Percentiles rank a stretch among this genome's conserved stretches.
Conservation (phyloP, 495 filamentous ascomycete species). For the Penicillium steckii region DNA sequence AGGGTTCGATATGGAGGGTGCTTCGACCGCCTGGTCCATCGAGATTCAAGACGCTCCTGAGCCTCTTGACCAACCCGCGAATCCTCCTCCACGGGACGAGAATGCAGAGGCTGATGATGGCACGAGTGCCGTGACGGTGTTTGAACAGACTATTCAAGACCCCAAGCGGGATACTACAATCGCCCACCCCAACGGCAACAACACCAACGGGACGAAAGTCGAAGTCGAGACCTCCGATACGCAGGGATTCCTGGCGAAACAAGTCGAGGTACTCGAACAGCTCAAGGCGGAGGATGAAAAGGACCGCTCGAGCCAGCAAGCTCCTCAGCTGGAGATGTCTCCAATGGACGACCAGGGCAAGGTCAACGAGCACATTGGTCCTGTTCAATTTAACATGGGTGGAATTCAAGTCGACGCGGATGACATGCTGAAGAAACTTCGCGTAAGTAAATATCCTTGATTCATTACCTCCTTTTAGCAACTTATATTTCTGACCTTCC, state of each 20-base stretch:
- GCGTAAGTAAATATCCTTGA: conserved; percentile 50
- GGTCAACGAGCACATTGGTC: conserved; percentile 88
- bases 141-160: conserved; percentile 76
- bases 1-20: conserved; percentile 86
- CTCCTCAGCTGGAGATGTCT: conserved; percentile 45
- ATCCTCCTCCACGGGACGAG: conserved; percentile 17
- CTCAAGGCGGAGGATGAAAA: conserved; percentile 65
- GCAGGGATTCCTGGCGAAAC: conserved; percentile 73
- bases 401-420: conserved; percentile 97
- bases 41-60: conserved; percentile 65
- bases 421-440: conserved; percentile 86
- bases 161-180: conserved; percentile 58
- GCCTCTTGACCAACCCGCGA: conserved; percentile 23
- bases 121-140: conserved; percentile 63
- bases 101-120: conserved; percentile 35
- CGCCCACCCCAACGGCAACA: conserved; percentile 47
- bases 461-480: conserved; percentile 1
- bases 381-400: conserved; percentile 95
- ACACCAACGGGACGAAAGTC: conserved; percentile 41
- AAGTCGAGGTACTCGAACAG: conserved; percentile 70
- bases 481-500: conserved; percentile 17
- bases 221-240: conserved; percentile 76
- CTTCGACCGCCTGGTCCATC: conserved; percentile 79
- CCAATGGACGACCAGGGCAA: conserved; percentile 52
- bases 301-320: conserved; percentile 38